These are phyloP conservation scores for Irpex sp. DNA, from an alignment of 1,284 basidiomycete species.

Conservation along the genomic window DNA sequence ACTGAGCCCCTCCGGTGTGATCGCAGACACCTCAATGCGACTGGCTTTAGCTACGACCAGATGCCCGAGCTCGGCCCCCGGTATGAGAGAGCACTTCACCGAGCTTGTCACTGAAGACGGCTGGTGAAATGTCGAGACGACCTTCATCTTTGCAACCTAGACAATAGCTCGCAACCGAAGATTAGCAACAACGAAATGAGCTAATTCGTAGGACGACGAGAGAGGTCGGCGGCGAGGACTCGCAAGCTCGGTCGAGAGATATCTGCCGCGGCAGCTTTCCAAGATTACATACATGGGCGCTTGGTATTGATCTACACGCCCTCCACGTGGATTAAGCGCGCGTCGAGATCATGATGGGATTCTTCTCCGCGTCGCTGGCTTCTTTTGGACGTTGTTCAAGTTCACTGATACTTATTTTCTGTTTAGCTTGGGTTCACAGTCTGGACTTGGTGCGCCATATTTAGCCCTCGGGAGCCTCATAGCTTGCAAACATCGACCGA, in stretches of 20 bases:
- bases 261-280: neutral
- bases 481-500: no score
- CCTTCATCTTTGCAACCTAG: constrained; percentile 45
- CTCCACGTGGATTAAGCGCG: no score
- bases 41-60: constrained; percentile 66
- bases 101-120: constrained; percentile 63
- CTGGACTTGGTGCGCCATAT: no score
- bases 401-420: no score
- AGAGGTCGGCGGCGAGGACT: neutral
- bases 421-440: no score
- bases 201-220: neutral
- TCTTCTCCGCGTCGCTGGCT: no score
- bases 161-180: no score
- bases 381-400: no score
- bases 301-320: neutral
- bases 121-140: constrained; percentile 65
- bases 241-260: neutral
- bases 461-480: no score
- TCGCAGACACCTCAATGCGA: constrained; percentile 60
- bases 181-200: no score
- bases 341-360: no score
- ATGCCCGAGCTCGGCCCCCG: constrained; percentile 44
- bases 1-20: constrained; percentile 53
- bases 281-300: neutral
- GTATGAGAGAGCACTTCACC: constrained; percentile 49